Percentiles rank a stretch among this genome's conserved stretches.
phyloP scores from a whole-genome alignment of 2,329 filamentous ascomycete genomes.

The Ambrosiella beaveri region DNA sequence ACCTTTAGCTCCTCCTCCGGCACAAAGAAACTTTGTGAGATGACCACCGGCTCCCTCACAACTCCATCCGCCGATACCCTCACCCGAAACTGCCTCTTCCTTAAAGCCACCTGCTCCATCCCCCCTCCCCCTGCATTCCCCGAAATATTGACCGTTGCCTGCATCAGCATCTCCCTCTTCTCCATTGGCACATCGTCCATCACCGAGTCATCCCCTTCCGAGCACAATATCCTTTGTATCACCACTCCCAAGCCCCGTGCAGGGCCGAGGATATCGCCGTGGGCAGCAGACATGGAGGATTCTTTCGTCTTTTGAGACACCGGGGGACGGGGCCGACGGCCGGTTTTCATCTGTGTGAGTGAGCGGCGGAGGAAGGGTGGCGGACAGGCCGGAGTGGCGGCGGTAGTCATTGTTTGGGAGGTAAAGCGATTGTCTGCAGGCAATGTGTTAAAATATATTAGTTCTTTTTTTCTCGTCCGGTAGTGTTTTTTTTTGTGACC shows the following conservation, averaged over 20 bases:
- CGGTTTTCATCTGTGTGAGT: too few species aligned
- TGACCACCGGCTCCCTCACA: neutral
- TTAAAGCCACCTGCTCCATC: neutral
- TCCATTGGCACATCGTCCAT: neutral
- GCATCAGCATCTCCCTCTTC: neutral
- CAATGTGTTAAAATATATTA: too few species aligned
- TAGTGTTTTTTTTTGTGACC: too few species aligned
- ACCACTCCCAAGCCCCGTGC: neutral
- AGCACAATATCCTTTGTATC: neutral
- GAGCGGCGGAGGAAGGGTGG: too few species aligned
- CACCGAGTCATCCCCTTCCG: neutral
- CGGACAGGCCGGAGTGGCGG: too few species aligned
- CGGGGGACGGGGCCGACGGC: too few species aligned
- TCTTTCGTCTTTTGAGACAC: too few species aligned
- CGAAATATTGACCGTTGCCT: neutral
- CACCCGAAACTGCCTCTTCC: neutral
- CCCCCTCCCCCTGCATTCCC: neutral
- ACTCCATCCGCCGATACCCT: neutral
- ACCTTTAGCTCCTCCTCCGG: conserved; percentile 34
- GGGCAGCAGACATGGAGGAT: too few species aligned
- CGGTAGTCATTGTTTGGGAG: too few species aligned
- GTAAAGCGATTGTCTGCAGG: too few species aligned
- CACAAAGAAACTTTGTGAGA: conserved; percentile 25
- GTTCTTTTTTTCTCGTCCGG: too few species aligned
- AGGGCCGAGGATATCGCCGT: neutral